phyloP scores from a whole-genome alignment of 2,329 filamentous ascomycete species.

The Fusarium haematococcum region DNA sequence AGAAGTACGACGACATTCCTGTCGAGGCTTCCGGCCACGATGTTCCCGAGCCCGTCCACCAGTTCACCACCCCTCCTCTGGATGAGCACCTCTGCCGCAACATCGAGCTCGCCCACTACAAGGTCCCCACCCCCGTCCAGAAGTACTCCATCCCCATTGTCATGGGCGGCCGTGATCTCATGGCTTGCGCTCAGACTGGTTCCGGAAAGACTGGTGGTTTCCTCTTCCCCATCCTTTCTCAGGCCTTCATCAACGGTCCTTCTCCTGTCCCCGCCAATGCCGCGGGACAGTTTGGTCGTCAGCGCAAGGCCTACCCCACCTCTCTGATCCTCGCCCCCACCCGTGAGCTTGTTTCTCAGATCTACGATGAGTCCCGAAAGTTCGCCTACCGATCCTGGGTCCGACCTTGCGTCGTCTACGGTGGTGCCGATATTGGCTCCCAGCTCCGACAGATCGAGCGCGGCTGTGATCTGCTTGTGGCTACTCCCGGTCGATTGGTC shows the following conservation, averaged over 20 bases:
- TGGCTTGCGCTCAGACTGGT: slow-evolving; percentile 99
- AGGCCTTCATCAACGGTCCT: slow-evolving; percentile 92
- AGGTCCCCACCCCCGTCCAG: slow-evolving; percentile 95
- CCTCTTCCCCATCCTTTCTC: slow-evolving; percentile 98
- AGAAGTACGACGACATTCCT: slow-evolving; percentile 99
- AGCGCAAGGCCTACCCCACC: slow-evolving; percentile 98
- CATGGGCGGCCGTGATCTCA: slow-evolving; percentile 96
- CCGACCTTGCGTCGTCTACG: slow-evolving; percentile 97
- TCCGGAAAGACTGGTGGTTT: slow-evolving; percentile 99
- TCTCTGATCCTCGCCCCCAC: slow-evolving; percentile 96
- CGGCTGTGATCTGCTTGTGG: slow-evolving; percentile 95
- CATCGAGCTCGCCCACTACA: slow-evolving; percentile 95
- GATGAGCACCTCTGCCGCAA: slow-evolving; percentile 94
- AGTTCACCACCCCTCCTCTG: slow-evolving; percentile 94
- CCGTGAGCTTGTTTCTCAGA: slow-evolving; percentile 98
- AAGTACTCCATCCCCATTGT: slow-evolving; percentile 99
- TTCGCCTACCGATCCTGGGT: slow-evolving; percentile 99
- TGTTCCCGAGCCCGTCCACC: slow-evolving; percentile 89
- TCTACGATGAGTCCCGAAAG: slow-evolving; percentile 97
- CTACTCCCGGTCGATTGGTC: slow-evolving; percentile 95
- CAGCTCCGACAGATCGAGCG: slow-evolving; percentile 98
- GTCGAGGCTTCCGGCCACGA: slow-evolving; percentile 96
- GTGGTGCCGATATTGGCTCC: slow-evolving; percentile 97
- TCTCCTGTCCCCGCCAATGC: slow-evolving; percentile 73
- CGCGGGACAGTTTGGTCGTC: slow-evolving; percentile 83